phyloP scores from a whole-genome alignment of 2,329 filamentous ascomycete species.

The Hymenoscyphus occultus region DNA sequence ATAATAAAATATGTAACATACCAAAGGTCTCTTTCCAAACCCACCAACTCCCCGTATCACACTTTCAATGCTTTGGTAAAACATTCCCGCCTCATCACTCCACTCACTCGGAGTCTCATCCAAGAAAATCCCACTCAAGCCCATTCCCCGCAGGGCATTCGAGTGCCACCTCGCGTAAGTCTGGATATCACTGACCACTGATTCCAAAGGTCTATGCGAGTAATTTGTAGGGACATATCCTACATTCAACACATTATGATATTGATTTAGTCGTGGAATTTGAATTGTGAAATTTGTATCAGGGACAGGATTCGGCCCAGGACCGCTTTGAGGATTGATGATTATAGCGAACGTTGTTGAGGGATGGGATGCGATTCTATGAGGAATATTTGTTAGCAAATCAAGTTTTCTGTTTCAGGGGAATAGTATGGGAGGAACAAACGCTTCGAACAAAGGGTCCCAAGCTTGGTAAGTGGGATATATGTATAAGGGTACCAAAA shows the following conservation, averaged over 20 bases:
- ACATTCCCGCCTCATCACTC: slow-evolving; percentile 3
- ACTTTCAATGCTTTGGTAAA: not conserved
- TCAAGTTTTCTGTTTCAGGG: slow-evolving; percentile 25
- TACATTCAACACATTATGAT: slow-evolving; percentile 39
- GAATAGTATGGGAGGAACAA: slow-evolving; percentile 11
- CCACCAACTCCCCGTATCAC: not conserved
- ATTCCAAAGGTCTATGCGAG: slow-evolving; percentile 30
- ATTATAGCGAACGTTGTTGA: slow-evolving; percentile 30
- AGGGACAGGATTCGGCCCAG: slow-evolving; percentile 35
- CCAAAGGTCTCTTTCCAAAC: slow-evolving; percentile 7
- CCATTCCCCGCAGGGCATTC: slow-evolving; percentile 6
- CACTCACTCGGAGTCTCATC: slow-evolving; percentile 18
- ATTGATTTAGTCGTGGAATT: slow-evolving; percentile 38
- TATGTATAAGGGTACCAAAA: not conserved
- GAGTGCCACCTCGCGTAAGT: slow-evolving; percentile 37
- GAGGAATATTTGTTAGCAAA: slow-evolving; percentile 22
- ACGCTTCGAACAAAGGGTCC: slow-evolving; percentile 25
- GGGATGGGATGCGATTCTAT: slow-evolving; percentile 22
- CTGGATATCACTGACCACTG: slow-evolving; percentile 37
- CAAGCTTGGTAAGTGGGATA: not conserved
- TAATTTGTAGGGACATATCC: slow-evolving; percentile 41
- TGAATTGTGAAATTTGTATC: slow-evolving; percentile 34
- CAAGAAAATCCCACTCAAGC: slow-evolving; percentile 23
- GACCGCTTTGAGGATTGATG: slow-evolving; percentile 33
- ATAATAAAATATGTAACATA: not conserved